Base-by-base conservation (phyloP, 164 flowering plant species). In the Berberis vulgaris region DNA sequence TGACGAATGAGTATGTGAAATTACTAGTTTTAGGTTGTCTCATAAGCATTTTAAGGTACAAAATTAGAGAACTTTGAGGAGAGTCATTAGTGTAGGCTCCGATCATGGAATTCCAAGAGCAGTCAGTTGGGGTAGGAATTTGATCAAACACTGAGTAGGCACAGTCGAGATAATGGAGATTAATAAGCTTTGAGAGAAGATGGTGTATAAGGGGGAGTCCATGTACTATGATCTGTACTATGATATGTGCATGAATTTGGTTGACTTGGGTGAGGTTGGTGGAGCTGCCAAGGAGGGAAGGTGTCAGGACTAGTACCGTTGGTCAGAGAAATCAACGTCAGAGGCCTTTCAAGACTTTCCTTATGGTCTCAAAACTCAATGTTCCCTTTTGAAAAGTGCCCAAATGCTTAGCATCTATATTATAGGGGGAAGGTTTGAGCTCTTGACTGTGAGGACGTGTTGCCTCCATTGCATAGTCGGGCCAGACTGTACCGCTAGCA, bases 161-260 rank as follows among this genome's bases (percentile, higher is more conserved):
- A 45, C 66, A 61, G 65, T 69, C 69, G 56, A 71, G 44, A 3
- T 4, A 49, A 39, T 67, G 45, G 26, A 75, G 69, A 6, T 75
- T 64, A 13, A 71, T 55, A 12, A 73, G 77, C 61, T 69, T 78
- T 8, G 65, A 3, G 42, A 73, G 73, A 59, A 69, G 71, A 42
- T 71, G 64, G 45, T 13, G 61, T 45, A 59, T 66, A 49, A 69
- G 63, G 7, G 70, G 70, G 6, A 11, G 57, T 39, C 68, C 49
- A 61, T 67, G 68, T 43, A 69, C 67, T 45, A 69, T 43, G 60
- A 65, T 64, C 59, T n/a, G n/a, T n/a, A n/a, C n/a, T 26, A 26
- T 26, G 26, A 26, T 26, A 26, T 74, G 78, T 42, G 78, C 72
- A 26, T 79, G 82, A 66, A 79, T 67, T 69, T 73, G 78, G 57